phyloP scores from a whole-genome alignment of 306 rosid species.

The Vicia sativa region DNA sequence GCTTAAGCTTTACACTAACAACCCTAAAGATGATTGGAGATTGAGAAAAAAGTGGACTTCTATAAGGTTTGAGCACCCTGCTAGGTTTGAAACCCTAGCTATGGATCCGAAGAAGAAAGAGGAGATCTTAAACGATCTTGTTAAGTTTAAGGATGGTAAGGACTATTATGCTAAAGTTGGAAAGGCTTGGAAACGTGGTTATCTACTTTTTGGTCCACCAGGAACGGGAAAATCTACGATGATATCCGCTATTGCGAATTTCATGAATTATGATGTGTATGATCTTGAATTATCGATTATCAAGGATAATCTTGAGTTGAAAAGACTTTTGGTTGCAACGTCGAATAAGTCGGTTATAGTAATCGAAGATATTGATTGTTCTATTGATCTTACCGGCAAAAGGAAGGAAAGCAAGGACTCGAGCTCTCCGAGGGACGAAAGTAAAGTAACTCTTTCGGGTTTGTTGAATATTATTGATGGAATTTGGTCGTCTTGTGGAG shows the following conservation, averaged over 20 bases:
- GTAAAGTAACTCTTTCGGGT: constrained; percentile 67
- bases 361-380: constrained; percentile 75
- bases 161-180: constrained; percentile 62
- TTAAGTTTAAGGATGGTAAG: constrained; percentile 49
- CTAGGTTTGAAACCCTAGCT: constrained; percentile 50
- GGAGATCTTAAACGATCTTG: constrained; percentile 50
- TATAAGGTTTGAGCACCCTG: constrained; percentile 64
- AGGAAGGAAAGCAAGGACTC: constrained; percentile 38
- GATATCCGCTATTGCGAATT: constrained; percentile 66
- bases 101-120: constrained; percentile 55
- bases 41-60: constrained; percentile 48
- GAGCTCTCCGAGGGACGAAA: background rate
- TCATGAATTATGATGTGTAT: constrained; percentile 62
- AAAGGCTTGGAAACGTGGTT: constrained; percentile 72
- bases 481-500: constrained; percentile 82
- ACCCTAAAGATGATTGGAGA: background rate
- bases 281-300: constrained; percentile 62
- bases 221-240: constrained; percentile 72
- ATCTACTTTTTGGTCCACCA: constrained; percentile 65
- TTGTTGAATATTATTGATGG: constrained; percentile 67
- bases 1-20: background rate
- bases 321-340: constrained; percentile 50
- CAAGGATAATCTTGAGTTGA: constrained; percentile 56
- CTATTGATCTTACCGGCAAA: constrained; percentile 66
- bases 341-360: constrained; percentile 51